phyloP scores from a whole-genome alignment of 1,139 yeast species.

The Fermentozyma sake region DNA sequence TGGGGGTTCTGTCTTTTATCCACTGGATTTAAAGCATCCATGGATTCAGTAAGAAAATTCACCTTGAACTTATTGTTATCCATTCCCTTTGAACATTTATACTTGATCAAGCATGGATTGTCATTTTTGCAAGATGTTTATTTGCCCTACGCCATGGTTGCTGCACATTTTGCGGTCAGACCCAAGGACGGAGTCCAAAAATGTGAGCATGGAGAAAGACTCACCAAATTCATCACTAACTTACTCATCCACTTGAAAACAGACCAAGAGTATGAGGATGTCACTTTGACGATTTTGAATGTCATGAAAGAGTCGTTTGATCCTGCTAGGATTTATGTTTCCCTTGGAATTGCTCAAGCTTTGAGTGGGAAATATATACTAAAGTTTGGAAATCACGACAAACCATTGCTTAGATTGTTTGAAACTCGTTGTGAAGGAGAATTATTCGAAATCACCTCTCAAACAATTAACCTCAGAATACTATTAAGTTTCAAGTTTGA shows the following conservation, averaged over 20 bases:
- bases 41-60: conserved; percentile 74
- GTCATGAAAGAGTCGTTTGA: conserved; percentile 59
- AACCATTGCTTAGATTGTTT: conserved; percentile 41
- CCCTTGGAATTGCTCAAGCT: conserved; percentile 56
- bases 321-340: conserved; percentile 63
- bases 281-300: conserved; percentile 30
- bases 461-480: conserved; percentile 46
- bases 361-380: conserved; percentile 26
- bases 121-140: conserved; percentile 48
- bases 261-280: conserved; percentile 19
- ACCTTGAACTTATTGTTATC: conserved; percentile 54
- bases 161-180: conserved; percentile 51
- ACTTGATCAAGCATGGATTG: conserved; percentile 45
- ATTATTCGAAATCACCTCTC: conserved; percentile 46
- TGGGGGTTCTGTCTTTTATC: conserved; percentile 76
- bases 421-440: conserved; percentile 58
- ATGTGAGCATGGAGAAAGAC: conserved; percentile 58
- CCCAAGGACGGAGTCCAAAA: conserved; percentile 18
- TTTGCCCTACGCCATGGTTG: conserved; percentile 62
- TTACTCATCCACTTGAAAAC: conserved; percentile 35
- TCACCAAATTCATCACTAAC: conserved; percentile 45
- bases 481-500: conserved; percentile 28
- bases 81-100: conserved; percentile 45
- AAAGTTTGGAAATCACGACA: conserved; percentile 25
- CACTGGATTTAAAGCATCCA: conserved; percentile 72